Conservation (phyloP, 257 asterid species). For the Coffea canephora region DNA sequence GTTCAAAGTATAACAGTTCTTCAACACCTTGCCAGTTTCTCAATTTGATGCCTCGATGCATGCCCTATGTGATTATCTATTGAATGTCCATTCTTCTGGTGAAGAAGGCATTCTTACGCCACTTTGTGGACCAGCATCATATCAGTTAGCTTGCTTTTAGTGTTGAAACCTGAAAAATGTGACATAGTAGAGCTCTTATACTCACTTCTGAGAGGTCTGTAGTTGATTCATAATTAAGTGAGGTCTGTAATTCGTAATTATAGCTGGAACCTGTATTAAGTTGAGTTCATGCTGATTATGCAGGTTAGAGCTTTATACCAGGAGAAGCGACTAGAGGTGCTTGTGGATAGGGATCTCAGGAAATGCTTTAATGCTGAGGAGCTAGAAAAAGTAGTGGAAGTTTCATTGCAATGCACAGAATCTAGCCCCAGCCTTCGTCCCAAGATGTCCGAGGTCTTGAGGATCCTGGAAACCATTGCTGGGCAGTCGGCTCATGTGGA, state of each 20-base stretch:
- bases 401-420: slow-evolving; percentile 66
- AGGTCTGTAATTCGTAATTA: neutral
- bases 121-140: neutral
- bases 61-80: neutral
- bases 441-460: slow-evolving; percentile 69
- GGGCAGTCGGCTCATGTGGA: slow-evolving; percentile 42
- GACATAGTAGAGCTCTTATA: neutral
- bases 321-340: slow-evolving; percentile 61
- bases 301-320: slow-evolving; percentile 64
- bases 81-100: neutral
- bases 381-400: slow-evolving; percentile 54
- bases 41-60: neutral
- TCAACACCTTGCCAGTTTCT: neutral
- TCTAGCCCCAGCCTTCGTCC: slow-evolving; percentile 70
- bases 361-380: slow-evolving; percentile 56
- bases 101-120: neutral
- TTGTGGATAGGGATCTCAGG: slow-evolving; percentile 66
- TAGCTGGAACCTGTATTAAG: no score
- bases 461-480: slow-evolving; percentile 51
- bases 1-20: neutral
- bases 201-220: neutral
- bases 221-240: neutral
- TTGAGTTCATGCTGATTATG: neutral
- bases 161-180: neutral
- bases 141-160: neutral